phyloP scores from a whole-genome alignment of 2,329 filamentous ascomycete species.

The Aspergillus intermedius region DNA sequence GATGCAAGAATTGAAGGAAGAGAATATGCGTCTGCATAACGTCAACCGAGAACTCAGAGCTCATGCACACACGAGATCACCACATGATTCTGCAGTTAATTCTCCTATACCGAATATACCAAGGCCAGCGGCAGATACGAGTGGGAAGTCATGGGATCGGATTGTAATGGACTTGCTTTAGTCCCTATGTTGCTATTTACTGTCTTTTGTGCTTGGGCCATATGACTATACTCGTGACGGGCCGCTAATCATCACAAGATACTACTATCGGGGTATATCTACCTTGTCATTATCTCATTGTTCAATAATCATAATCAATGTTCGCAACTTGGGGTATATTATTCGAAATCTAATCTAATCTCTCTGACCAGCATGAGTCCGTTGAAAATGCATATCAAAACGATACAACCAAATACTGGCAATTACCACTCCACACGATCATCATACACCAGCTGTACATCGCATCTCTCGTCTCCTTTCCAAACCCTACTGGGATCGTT shows the following conservation, averaged over 20 bases:
- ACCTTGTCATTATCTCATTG: too few species aligned
- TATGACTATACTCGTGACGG: too few species aligned
- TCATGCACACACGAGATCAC: not conserved
- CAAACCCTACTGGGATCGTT: constrained; percentile 52
- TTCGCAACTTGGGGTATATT: too few species aligned
- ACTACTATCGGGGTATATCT: too few species aligned
- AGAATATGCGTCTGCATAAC: constrained; percentile 10
- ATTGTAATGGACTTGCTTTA: constrained; percentile 20
- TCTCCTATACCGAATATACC: constrained; percentile 6
- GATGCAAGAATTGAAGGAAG: constrained; percentile 12
- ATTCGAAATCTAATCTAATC: too few species aligned
- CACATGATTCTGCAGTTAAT: not conserved
- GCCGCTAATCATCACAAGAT: too few species aligned
- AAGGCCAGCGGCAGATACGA: constrained; percentile 9
- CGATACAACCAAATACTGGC: too few species aligned
- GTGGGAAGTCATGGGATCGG: constrained; percentile 19
- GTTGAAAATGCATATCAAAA: too few species aligned
- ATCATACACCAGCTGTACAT: constrained; percentile 55
- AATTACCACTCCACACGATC: constrained; percentile 44
- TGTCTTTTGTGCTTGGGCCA: not conserved
- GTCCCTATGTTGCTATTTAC: not conserved
- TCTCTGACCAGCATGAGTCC: too few species aligned
- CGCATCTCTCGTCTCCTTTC: constrained; percentile 51
- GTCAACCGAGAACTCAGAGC: not conserved
- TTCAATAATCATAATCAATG: too few species aligned